Conservation (phyloP, 768 basidiomycete genomes). For the Suillus plorans region DNA sequence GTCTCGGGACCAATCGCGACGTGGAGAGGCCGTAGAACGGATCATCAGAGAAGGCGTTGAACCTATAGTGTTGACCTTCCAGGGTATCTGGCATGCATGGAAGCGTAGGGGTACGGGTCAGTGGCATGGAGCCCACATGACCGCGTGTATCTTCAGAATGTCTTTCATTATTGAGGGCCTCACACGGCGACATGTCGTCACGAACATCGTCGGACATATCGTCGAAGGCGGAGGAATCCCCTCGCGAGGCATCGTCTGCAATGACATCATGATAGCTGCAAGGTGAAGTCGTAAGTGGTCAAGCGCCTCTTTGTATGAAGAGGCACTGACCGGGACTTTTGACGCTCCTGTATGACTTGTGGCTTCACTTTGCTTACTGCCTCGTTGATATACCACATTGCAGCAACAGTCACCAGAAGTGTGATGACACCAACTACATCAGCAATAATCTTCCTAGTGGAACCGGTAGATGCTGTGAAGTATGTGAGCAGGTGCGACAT, state of each 20-base stretch:
- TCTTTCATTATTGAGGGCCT: not conserved
- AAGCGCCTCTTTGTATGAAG: not conserved
- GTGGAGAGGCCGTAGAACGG: not conserved
- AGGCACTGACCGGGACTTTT: conserved; percentile 54
- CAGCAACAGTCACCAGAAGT: conserved; percentile 60
- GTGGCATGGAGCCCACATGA: too few species aligned
- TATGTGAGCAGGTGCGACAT: not conserved
- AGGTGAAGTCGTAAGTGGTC: not conserved
- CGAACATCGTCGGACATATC: not conserved
- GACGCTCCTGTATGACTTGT: conserved; percentile 55
- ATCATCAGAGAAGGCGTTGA: not conserved
- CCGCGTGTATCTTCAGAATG: not conserved
- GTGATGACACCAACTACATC: conserved; percentile 63
- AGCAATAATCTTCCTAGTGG: conserved; percentile 59
- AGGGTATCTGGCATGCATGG: not conserved
- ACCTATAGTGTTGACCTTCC: not conserved
- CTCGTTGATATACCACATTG: conserved; percentile 76
- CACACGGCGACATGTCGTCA: not conserved
- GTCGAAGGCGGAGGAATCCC: not conserved
- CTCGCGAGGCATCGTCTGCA: not conserved
- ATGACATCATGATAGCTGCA: not conserved
- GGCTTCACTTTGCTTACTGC: conserved; percentile 66
- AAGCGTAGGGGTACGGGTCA: not conserved
- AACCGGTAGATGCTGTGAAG: conserved; percentile 27
- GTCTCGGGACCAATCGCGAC: not conserved